Base-by-base conservation (phyloP, 495 filamentous ascomycete genomes). In the Platismatia glauca region DNA sequence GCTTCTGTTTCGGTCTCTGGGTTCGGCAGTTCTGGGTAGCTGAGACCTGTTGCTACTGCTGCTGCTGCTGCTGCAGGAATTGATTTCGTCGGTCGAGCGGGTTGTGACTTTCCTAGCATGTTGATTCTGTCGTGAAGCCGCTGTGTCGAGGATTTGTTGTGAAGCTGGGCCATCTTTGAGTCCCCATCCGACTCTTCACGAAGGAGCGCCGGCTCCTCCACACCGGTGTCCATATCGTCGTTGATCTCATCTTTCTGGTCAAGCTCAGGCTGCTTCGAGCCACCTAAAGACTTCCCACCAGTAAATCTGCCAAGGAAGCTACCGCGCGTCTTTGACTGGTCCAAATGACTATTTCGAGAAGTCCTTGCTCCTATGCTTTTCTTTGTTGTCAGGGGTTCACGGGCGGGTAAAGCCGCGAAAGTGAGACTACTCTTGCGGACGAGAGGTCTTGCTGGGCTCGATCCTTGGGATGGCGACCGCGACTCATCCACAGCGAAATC, bases 371-470 rank as follows among this genome's bases (percentile, higher is more conserved):
- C 83, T 67, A 92, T 85, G 73, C 90, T 93, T 73, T 90, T 89
- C 62, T 87, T 87, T 16, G 75, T 83, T 24, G 83, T 84, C 46
- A 96, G 77, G 34, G 92, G 94, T 70, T 97, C 93, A 44, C 94
- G 85, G 11, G 92, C 89, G 57, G 94, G 94, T 5, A 98, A 78
- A 4, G 94, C 89, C 16, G 95, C 88, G 74, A 98, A 97, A 57
- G 85, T 92, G 57, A 97, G 79, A 68, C 93, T 97, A 73, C 91
- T 96, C 77, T 96, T 96, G 39, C 93, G 87, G 57, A 95, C 75
- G 6, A 82, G 74, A n/a, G 78, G 81, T 56, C 81, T 76, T 46
- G 80, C 84, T 3, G 85, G 85, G 57, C 80, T 84, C 7, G 84
- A 86, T 12, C 73, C 77, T 62, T 86, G 82, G 15, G 86, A 88